Base-by-base conservation (phyloP, 139 green algal genomes). In the Pleodorina starrii region DNA sequence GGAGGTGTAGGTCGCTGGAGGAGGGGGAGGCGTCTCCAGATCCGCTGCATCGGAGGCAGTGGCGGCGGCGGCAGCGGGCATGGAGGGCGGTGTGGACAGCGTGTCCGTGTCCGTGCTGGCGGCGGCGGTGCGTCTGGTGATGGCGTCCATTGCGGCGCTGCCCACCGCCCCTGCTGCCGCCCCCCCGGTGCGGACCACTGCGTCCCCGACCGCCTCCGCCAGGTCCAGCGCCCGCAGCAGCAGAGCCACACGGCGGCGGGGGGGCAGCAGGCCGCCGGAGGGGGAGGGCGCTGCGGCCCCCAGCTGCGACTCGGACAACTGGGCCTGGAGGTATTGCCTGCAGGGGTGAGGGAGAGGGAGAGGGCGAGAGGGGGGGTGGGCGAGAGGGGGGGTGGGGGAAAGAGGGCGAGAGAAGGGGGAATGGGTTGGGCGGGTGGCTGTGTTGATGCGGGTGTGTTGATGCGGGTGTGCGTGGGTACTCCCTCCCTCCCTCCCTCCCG, bases 201-300 rank as follows among this genome's bases (percentile, higher is more conserved):
- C 63, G 63, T 79, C 60, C 1, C 66, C 82, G 35, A 88, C 63
- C 17, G 82, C 66, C 43, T 88, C 82, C n/a, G n/a, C 82, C 29
- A 88, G 82, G 68, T 88, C 82, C 21, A 88, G 32, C 10, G 35
- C 82, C 10, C 66, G 63, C 63, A 79, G 23, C 40, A 69, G 19
- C 40, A 79, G 66, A 0, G 44, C 32, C 2, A 32, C 51, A 42
- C 82, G 63, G 19, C 43, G 43, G 9, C 32, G 63, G 36, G 17
- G 72, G 25, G 40, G 5, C 40, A 19, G 11, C 32, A 50, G 48
- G 48, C 57, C 54, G 11, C 42, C 51, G 32, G 19, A 3, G 35
- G 32, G 32, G 11, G 50, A 51, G 14, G 81, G 5, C 29, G 60
- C 35, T 38, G 60, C 43, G 38, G 40, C 54, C 7, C 23, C 77